Evolutionary conservation across 345 rosid species (phyloP).

Genomic region (Bruguiera gymnorhiza): DNA sequence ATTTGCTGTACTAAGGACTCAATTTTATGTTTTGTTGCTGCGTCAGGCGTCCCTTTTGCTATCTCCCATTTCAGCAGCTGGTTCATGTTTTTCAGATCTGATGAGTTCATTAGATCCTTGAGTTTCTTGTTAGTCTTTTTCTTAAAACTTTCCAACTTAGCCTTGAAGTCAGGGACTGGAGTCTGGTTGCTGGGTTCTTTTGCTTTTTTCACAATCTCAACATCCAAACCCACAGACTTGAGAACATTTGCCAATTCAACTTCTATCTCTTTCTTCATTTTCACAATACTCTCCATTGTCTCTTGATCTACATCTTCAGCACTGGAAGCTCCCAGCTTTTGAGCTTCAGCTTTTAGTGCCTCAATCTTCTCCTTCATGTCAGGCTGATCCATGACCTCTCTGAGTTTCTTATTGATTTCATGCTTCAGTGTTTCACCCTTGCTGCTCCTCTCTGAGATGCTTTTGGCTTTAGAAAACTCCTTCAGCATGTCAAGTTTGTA

Average conservation of each 20-base stretch:
- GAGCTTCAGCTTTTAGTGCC: constrained; percentile 50
- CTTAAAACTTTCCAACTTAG: constrained; percentile 44
- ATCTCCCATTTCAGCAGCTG: constrained; percentile 61
- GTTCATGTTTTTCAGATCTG: constrained; percentile 57
- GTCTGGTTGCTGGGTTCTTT: constrained; percentile 31
- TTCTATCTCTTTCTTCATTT: constrained; percentile 49
- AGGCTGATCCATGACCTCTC: constrained; percentile 50
- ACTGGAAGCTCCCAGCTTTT: constrained; percentile 47
- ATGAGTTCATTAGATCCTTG: constrained; percentile 44
- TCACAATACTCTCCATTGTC: constrained; percentile 51
- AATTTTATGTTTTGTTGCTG: constrained; percentile 42
- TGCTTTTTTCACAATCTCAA: constrained; percentile 38
- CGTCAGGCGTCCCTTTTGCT: constrained; percentile 52
- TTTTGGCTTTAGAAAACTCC: constrained; percentile 64
- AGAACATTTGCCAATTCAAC: constrained; percentile 49
- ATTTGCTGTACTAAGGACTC: constrained; percentile 58
- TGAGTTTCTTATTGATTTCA: constrained; percentile 55
- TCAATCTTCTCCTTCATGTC: constrained; percentile 65
- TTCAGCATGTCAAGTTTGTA: constrained; percentile 66
- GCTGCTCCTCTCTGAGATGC: constrained; percentile 33
- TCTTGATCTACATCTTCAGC: constrained; percentile 51
- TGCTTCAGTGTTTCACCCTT: constrained; percentile 35
- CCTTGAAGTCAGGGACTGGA: constrained; percentile 35
- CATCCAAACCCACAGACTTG: constrained; percentile 55
- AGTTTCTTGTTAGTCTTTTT: constrained; percentile 55